Base-by-base conservation (phyloP, 345 rosid genomes). In the Orychophragmus violaceus region DNA sequence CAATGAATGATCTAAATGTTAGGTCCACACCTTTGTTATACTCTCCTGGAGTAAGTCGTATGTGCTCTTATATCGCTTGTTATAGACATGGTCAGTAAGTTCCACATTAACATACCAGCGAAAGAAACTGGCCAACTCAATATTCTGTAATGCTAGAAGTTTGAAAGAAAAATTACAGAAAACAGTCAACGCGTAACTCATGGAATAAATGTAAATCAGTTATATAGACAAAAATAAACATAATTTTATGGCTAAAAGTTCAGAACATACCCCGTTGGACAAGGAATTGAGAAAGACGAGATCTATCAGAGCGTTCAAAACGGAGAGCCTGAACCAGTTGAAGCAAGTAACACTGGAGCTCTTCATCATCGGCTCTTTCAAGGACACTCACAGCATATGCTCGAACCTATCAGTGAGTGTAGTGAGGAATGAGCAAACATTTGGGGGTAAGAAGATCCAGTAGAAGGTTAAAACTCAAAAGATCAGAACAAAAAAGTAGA, bases 241-340 rank as follows among this genome's bases (percentile, higher is more conserved):
- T 48, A 17, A 29, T 29, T 35, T 19, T 57, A 42, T 60, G 51
- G 37, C 33, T 53, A 50, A 0, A 66, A 32, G 48, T 48, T 69
- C 81, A 74, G 66, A 21, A 72, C 86, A 60, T 85, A 94, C 99
- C 84, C 23, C 97, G 89, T 64, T 88, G 90, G 61, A 94, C 93
- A 55, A 94, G 96, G 72, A 90, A 94, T 29, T 88, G 99, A 68
- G 86, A 83, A 80, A 94, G 99, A 27, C 91, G 75, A 70, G 99
- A 94, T 84, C 87, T 87, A 76, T 94, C 97, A 29, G 95, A 81
- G 74, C 95, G 89, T 76, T 94, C 99, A 84, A 94, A 94, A 59
- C 92, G 87, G 71, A 94, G 97, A 73, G 99, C 99, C 81, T 94
- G 97, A 80, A 94, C 99, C 78, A 94, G 72, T 76, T 94, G 97